Percentiles rank a stretch among this genome's conserved stretches.
phyloP scores from a whole-genome alignment of 2,329 filamentous ascomycete genomes.

The Pseudocercospora crystallina region DNA sequence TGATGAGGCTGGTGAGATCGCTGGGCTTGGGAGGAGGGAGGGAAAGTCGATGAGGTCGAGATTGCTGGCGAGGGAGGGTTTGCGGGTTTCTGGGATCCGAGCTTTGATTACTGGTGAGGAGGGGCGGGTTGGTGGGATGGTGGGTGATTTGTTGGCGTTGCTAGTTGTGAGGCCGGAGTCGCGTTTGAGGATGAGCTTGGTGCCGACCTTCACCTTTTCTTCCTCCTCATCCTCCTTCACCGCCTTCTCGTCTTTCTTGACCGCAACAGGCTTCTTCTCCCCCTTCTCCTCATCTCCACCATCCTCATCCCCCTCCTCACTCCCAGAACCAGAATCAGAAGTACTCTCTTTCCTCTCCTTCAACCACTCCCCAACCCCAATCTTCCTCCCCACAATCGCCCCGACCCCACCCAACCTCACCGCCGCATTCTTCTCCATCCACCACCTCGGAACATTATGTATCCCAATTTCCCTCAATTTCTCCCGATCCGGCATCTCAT shows the following conservation, averaged over 20 bases:
- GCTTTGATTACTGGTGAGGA: conserved; percentile 11
- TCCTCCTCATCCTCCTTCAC: neutral
- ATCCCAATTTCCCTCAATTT: conserved; percentile 72
- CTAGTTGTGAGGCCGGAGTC: neutral
- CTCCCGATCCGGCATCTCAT: conserved; percentile 78
- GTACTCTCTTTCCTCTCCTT: conserved; percentile 21
- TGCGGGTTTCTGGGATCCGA: neutral
- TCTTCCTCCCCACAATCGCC: conserved; percentile 15
- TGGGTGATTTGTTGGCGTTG: neutral
- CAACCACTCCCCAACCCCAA: conserved; percentile 27
- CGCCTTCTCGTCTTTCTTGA: neutral
- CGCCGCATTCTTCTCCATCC: conserved; percentile 46
- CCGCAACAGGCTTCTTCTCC: neutral
- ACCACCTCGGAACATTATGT: conserved; percentile 57
- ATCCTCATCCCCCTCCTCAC: conserved; percentile 2
- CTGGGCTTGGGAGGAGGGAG: neutral
- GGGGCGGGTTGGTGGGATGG: conserved; percentile 9
- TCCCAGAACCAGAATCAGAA: neutral
- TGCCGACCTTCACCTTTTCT: conserved; percentile 1
- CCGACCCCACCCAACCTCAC: conserved; percentile 27
- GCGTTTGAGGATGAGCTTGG: neutral
- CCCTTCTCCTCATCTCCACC: conserved; percentile 1
- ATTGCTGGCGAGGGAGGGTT: neutral
- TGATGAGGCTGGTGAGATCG: neutral
- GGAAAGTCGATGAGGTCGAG: conserved; percentile 8